Evolutionary conservation across 805 yeast genomes (phyloP), one percentile per base, ranked within the genome.

Genomic region (Maudiozyma turicensis): DNA sequence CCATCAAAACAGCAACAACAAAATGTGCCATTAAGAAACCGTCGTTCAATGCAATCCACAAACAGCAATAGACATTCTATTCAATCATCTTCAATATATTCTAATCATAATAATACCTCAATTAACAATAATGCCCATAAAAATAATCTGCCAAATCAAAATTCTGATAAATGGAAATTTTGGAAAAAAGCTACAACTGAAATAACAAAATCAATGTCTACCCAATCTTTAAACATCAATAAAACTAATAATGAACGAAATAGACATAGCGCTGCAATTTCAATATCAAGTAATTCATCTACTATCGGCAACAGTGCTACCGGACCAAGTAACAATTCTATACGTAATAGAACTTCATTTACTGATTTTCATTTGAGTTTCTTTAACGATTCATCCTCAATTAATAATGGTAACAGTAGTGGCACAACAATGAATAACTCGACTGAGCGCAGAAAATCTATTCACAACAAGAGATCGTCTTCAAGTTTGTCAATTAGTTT

Each of bases 161-260:
- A 34, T 30, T 50, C 50, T 20, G 44, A 56, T 8, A 60, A 56
- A 45, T 66, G 70, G 70, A 66, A 62, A 48, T 66, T 66, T 47
- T 66, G 70, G 70, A 64, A 62, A 44, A 59, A 55, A 45, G 54
- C 52, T 40, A 32, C 15, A 39, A 35, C 33, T n/a, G 40, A 11
- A 13, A 4, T 34, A 44, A 10, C 48, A 40, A 20, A 37, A 44
- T 32, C 45, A 15, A 9, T 39, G 34, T 42, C 44, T 11, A 42
- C 44, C 5, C 44, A 42, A 14, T 42, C 44, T 8, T 14, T 42
- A n/a, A 42, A 42, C 14, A 32, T 14, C 3, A 42, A 42, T 28
- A 34, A 26, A n/a, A 20, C 20, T 34, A 35, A 15, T 34, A 11
- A 28, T n/a, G 20, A 20, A 38, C 33, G 30, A n/a, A 6, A 10